Conservation (phyloP, 306 rosid genomes). For the Quercus suber region DNA sequence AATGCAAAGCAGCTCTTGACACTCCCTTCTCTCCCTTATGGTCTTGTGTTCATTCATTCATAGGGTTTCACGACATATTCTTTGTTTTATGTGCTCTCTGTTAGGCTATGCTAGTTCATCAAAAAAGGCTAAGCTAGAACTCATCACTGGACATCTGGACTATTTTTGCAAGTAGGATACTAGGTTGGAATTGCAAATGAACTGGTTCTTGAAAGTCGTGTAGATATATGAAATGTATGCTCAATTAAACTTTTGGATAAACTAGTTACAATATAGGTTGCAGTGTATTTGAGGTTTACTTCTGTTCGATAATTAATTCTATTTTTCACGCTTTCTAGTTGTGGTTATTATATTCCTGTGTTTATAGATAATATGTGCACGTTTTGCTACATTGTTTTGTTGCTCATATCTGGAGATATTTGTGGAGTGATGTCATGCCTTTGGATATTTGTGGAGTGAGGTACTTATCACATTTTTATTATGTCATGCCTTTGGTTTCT, state of each 20-base stretch:
- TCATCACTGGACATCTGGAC: background rate
- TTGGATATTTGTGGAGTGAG: slow-evolving; percentile 15
- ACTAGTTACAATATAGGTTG: background rate
- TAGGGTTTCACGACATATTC: background rate
- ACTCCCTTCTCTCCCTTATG: too few species aligned
- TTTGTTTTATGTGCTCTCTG: background rate
- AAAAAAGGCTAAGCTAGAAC: background rate
- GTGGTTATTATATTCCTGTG: slow-evolving; percentile 20
- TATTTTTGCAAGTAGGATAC: background rate
- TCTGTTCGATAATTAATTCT: slow-evolving; percentile 1
- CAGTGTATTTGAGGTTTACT: background rate
- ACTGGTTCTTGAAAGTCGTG: background rate
- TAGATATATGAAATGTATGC: background rate
- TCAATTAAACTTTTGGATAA: background rate
- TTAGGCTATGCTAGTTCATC: background rate
- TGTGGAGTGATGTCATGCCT: slow-evolving; percentile 13
- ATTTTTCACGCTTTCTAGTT: slow-evolving; percentile 21
- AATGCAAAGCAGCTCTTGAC: too few species aligned
- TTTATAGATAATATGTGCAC: slow-evolving; percentile 14
- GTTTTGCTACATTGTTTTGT: slow-evolving; percentile 6
- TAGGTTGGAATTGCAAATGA: background rate
- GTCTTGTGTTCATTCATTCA: background rate
- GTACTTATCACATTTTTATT: slow-evolving; percentile 19
- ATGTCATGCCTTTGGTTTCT: background rate
- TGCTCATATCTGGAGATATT: slow-evolving; percentile 21